phyloP scores from a whole-genome alignment of 805 yeast species.

The Saturnispora sanitii region DNA sequence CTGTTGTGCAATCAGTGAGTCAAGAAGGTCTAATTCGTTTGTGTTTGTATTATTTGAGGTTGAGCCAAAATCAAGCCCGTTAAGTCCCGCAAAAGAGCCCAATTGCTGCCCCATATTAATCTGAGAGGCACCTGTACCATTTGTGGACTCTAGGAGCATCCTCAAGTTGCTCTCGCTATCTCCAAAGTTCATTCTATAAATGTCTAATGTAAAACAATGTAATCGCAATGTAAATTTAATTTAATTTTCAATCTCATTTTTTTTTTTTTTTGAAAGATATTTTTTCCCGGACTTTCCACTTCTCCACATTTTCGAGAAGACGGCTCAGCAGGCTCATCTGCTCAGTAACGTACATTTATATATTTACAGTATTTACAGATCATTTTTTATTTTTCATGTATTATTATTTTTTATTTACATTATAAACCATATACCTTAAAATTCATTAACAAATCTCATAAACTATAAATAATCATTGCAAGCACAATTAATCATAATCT shows the following conservation, averaged over 20 bases:
- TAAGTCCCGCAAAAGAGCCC: constrained; percentile 8
- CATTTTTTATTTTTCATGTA: no score
- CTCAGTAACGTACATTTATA: neutral
- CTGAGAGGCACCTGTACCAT: neutral
- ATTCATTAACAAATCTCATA: neutral
- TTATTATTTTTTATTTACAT: neutral
- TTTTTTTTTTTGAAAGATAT: no score
- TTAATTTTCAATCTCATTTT: no score
- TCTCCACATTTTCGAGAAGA: neutral
- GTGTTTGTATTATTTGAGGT: no score
- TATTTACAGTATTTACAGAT: no score
- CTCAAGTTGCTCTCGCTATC: constrained; percentile 6
- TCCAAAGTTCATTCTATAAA: constrained; percentile 1
- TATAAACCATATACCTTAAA: neutral
- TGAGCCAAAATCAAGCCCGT: constrained; percentile 5
- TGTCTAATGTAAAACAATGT: no score
- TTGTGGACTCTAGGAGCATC: neutral
- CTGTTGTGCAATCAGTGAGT: constrained; percentile 4
- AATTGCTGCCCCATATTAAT: neutral
- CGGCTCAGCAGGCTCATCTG: neutral
- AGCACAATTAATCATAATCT: constrained; percentile 11
- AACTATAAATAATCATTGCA: neutral
- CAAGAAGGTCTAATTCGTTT: no score
- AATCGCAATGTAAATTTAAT: no score
- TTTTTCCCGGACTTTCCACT: neutral